phyloP scores from a whole-genome alignment of 2,329 filamentous ascomycete genomes.

The Colletotrichum endophyticum region DNA sequence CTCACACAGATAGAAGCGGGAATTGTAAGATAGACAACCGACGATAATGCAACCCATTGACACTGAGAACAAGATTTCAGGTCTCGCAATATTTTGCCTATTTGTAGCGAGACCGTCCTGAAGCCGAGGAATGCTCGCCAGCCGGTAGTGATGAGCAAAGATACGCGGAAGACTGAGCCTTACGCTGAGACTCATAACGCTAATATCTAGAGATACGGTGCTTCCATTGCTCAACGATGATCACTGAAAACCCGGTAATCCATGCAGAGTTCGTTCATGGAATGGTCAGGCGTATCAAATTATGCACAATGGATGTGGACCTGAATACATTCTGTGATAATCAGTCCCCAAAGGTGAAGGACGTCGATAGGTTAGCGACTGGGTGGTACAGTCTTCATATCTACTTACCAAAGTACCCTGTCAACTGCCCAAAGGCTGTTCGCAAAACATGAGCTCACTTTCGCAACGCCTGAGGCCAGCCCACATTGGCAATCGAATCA shows the following conservation, averaged over 20 bases:
- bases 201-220: not conserved
- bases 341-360: not conserved
- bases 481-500: not conserved
- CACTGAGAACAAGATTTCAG: fast-evolving
- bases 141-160: too few relatives aligned
- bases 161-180: too few relatives aligned
- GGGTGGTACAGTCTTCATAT: not conserved
- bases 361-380: not conserved
- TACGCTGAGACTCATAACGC: fast-evolving
- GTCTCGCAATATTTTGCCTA: not conserved
- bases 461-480: not conserved
- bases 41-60: not conserved
- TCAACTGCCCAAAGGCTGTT: not conserved
- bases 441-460: not conserved
- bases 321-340: fast-evolving
- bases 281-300: not conserved
- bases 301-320: fast-evolving
- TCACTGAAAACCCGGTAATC: not conserved
- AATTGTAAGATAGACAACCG: not conserved
- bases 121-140: not conserved
- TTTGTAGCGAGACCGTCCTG: not conserved
- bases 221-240: fast-evolving
- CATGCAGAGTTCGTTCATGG: not conserved
- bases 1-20: not conserved
- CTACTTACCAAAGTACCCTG: not conserved